These are phyloP conservation scores for Eucalyptus polyanthemos DNA, from an alignment of 345 rosid genomes.

Conservation along the genomic window DNA sequence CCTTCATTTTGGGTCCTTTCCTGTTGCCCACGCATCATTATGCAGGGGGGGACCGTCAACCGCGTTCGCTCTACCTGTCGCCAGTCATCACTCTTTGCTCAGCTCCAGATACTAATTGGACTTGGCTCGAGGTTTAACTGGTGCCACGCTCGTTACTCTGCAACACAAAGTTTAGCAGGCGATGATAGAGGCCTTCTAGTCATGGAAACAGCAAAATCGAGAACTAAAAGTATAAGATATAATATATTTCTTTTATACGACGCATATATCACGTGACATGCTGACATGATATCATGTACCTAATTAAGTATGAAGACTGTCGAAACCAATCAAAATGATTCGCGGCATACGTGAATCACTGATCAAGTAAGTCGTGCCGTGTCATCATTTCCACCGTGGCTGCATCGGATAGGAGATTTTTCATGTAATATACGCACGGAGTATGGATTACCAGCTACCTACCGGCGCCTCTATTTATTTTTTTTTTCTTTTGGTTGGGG, in stretches of 20 bases:
- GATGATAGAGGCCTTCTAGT: not conserved
- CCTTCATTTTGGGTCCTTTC: not conserved
- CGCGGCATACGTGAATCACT: accelerated
- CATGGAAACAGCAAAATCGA: not conserved
- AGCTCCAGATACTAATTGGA: not conserved
- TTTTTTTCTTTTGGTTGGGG: not conserved
- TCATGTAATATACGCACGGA: not conserved
- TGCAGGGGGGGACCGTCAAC: not conserved
- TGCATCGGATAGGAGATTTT: not conserved
- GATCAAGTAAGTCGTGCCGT: accelerated
- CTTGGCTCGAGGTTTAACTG: not conserved
- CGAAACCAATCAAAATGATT: not conserved
- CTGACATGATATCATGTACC: not conserved
- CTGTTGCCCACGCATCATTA: not conserved
- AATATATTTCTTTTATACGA: not conserved
- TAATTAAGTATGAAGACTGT: accelerated
- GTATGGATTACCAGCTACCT: not conserved
- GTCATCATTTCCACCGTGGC: not conserved
- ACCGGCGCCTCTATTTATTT: not conserved
- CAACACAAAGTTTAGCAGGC: not conserved
- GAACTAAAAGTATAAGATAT: not conserved
- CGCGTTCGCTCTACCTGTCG: not conserved
- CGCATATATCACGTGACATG: not conserved
- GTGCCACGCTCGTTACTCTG: not conserved
- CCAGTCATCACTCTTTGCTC: not conserved